Percentiles rank a stretch among this genome's conserved stretches.
Evolutionary conservation across 2,329 filamentous ascomycete species (phyloP).

Genomic region (Sarocladium strictum): DNA sequence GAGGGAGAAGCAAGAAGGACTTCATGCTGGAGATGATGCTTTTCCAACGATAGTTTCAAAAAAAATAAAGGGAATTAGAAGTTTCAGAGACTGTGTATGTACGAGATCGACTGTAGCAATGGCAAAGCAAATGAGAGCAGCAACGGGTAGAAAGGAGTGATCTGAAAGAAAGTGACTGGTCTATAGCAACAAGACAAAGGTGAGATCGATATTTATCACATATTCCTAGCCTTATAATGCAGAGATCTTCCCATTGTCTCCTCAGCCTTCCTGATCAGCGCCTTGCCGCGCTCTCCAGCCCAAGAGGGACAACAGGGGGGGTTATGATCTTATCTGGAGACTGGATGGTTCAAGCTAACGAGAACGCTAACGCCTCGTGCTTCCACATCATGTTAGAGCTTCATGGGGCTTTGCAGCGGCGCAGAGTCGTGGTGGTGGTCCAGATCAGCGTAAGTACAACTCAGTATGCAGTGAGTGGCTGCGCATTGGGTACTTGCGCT

Average conservation of each 20-base stretch:
- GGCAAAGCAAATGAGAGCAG: neutral
- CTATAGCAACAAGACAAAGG: neutral
- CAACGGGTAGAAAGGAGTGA: neutral
- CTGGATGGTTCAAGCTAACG: neutral
- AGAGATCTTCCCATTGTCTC: neutral
- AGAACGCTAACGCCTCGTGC: conserved; percentile 1
- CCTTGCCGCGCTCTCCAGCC: no score
- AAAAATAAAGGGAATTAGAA: neutral
- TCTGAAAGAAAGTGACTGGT: neutral
- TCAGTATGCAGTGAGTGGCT: no score
- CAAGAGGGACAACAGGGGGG: no score
- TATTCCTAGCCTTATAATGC: neutral
- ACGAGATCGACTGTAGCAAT: neutral
- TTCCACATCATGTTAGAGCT: neutral
- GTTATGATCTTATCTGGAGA: neutral
- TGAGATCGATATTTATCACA: neutral
- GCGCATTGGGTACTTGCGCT: no score
- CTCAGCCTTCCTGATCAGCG: neutral
- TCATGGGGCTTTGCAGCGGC: neutral
- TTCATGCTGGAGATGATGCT: conserved; percentile 12
- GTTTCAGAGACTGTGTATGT: neutral
- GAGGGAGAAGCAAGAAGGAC: conserved; percentile 12
- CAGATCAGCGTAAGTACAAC: neutral
- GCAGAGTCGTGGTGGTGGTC: neutral
- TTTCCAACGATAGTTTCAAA: neutral